Conservation (phyloP, 768 basidiomycete species). For the Lanmaoa rubissima region DNA sequence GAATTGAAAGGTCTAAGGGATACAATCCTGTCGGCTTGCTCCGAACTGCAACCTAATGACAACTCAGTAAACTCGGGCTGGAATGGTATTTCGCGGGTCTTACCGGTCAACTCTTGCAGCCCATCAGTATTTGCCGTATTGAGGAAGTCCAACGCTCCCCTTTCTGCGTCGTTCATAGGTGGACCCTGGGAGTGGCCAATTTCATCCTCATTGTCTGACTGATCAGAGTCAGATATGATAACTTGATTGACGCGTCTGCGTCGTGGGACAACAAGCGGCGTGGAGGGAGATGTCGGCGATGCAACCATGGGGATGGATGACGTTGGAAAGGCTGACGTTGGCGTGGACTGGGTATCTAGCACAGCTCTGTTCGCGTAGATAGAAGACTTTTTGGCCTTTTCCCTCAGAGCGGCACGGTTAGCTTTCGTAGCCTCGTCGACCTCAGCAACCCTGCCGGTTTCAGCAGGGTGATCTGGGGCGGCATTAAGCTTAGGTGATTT, state of each 20-base stretch:
- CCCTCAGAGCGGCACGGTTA: conserved; percentile 59
- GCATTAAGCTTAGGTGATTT: conserved; percentile 10
- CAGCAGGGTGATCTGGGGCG: conserved; percentile 19
- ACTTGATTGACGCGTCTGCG: conserved; percentile 57
- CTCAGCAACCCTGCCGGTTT: conserved; percentile 66
- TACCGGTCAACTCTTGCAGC: conserved; percentile 75
- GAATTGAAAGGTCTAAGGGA: conserved; percentile 77
- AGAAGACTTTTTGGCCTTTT: conserved; percentile 79
- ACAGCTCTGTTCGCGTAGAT: conserved; percentile 70
- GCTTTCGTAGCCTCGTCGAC: conserved; percentile 73
- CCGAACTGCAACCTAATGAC: conserved; percentile 65
- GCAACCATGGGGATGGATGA: conserved; percentile 33
- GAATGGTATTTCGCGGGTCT: conserved; percentile 15
- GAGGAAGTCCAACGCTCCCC: conserved; percentile 63
- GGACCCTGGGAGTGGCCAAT: conserved; percentile 31
- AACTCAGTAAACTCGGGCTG: conserved; percentile 2
- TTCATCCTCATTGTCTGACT: conserved; percentile 50
- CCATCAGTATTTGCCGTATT: conserved; percentile 61
- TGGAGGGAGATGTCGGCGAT: conserved; percentile 39
- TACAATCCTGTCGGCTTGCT: conserved; percentile 80
- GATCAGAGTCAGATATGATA: conserved; percentile 62
- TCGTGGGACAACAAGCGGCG: conserved; percentile 43
- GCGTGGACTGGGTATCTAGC: conserved; percentile 46
- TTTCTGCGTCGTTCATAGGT: conserved; percentile 41
- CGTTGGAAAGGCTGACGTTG: conserved; percentile 26